Percentiles rank a stretch among this genome's conserved stretches.
Conservation (phyloP, 2,329 filamentous ascomycete species). For the Monosporascus sp. region DNA sequence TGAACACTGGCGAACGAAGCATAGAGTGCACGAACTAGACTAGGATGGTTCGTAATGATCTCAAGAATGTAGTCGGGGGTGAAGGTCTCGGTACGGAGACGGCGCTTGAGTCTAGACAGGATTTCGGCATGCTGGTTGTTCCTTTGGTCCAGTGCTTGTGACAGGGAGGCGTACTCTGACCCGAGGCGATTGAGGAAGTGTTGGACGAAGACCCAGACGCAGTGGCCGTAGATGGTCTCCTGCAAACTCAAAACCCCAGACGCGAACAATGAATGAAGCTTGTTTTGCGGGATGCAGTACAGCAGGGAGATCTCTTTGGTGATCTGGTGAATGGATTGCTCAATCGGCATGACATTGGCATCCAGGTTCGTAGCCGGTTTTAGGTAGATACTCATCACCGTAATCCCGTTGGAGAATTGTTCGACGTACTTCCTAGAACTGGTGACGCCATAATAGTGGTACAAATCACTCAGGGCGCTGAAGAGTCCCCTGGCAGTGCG, state of each 20-base stretch:
- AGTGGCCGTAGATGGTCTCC: slow-evolving; percentile 96
- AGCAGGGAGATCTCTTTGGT: slow-evolving; percentile 96
- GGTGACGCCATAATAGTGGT: slow-evolving; percentile 97
- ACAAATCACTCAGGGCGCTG: slow-evolving; percentile 89
- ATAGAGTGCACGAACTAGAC: slow-evolving; percentile 81
- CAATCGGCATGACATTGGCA: slow-evolving; percentile 67
- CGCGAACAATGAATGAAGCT: slow-evolving; percentile 86
- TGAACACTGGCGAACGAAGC: slow-evolving; percentile 88
- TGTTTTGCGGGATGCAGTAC: slow-evolving; percentile 97
- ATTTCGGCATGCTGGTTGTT: slow-evolving; percentile 84
- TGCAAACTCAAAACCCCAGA: slow-evolving; percentile 83
- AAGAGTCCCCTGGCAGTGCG: slow-evolving; percentile 90
- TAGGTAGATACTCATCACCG: slow-evolving; percentile 93
- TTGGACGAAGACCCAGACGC: slow-evolving; percentile 94
- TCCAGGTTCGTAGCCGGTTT: slow-evolving; percentile 60
- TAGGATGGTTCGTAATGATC: slow-evolving; percentile 88
- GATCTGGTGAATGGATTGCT: slow-evolving; percentile 95
- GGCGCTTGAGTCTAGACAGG: slow-evolving; percentile 89
- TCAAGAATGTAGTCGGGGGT: slow-evolving; percentile 97
- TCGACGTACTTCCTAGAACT: slow-evolving; percentile 97
- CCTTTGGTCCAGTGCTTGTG: slow-evolving; percentile 70
- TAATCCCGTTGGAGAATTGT: slow-evolving; percentile 98
- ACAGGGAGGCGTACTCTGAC: slow-evolving; percentile 84
- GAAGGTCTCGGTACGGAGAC: slow-evolving; percentile 92
- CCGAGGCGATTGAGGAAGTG: slow-evolving; percentile 96